A percentile compares a stretch with the other conserved stretches of the same genome.
Evolutionary conservation across 805 yeast species (phyloP).

Genomic region (Spathaspora gorwiae): DNA sequence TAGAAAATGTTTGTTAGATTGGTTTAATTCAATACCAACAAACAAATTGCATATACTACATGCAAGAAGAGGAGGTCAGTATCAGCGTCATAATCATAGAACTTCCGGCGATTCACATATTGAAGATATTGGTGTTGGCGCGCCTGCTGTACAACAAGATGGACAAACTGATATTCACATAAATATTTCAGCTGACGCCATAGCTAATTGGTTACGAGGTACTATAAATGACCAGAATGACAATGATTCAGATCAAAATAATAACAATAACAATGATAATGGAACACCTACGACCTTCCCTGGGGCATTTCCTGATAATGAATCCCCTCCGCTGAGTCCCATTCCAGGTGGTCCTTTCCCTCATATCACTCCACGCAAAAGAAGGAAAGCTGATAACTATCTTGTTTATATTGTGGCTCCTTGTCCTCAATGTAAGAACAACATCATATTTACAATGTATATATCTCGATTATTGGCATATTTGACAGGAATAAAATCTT

Average conservation of each 20-base stretch:
- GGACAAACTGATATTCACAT: conserved; percentile 5
- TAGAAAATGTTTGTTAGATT: conserved; percentile 35
- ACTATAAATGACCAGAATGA: not conserved
- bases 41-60: conserved; percentile 20
- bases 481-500: conserved; percentile 12
- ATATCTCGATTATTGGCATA: conserved; percentile 21
- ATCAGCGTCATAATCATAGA: not conserved
- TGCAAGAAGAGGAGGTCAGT: not conserved
- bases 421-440: conserved; percentile 40
- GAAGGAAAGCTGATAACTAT: not conserved
- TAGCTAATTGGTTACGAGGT: not conserved
- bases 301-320: too few relatives aligned
- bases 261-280: not conserved
- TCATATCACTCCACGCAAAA: not conserved
- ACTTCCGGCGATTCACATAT: not conserved
- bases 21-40: conserved; percentile 34
- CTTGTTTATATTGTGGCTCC: conserved; percentile 20
- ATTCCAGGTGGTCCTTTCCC: too few relatives aligned
- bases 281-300: not conserved
- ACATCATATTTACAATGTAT: conserved; percentile 29
- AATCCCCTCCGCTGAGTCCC: too few relatives aligned
- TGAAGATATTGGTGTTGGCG: conserved; percentile 11
- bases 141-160: conserved; percentile 5
- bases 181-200: not conserved
- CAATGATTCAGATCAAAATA: not conserved